Evolutionary conservation across 257 asterid species (phyloP), one percentile per base, ranked within the genome.

Genomic region (Asclepias syriaca): DNA sequence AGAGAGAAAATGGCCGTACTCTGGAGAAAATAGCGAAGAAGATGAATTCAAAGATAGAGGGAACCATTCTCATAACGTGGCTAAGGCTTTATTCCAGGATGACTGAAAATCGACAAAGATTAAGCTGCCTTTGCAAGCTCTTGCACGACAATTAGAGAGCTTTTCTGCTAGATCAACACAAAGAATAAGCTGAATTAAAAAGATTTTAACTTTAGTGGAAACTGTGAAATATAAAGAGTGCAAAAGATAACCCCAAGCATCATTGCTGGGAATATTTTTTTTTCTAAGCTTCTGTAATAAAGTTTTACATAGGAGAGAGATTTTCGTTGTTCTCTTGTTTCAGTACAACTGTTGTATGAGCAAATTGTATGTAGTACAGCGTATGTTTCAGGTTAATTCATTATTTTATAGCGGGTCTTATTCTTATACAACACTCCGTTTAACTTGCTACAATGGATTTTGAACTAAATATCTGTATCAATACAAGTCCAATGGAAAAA

Each of bases 1-100:
- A 0, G 91, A 83, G 80, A 80, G 79, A 65, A 87, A 81, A 59
- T 83, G 86, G 45, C 60, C 83, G 49, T 58, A 50, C 64, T 79
- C 79, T 39, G 64, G 57, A 54, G 77, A 59, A 58, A 77, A 40
- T 58, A 65, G 68, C 24, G 69, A 66, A 39, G 81, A 79, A 63
- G 88, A 74, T 16, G 74, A 65, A 45, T 59, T 54, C 32, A 63
- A 56, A 66, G 73, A 80, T 76, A 65, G 58, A 29, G 79, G 71
- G 49, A 83, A 54, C 70, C 63, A 83, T 53, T 79, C 90, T 12
- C 32, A 54, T 68, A 77, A 87, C 74, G 97, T 87, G 66, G 86
- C 89, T 21, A 92, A 84, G 85, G 92, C 97, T 72, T 82, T 92
- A 85, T 92, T 92, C 78, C 97, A 88, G 82, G 97, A 90, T 77